Base-by-base conservation (phyloP, 2,329 filamentous ascomycete species). In the Waltergamsia citrina region DNA sequence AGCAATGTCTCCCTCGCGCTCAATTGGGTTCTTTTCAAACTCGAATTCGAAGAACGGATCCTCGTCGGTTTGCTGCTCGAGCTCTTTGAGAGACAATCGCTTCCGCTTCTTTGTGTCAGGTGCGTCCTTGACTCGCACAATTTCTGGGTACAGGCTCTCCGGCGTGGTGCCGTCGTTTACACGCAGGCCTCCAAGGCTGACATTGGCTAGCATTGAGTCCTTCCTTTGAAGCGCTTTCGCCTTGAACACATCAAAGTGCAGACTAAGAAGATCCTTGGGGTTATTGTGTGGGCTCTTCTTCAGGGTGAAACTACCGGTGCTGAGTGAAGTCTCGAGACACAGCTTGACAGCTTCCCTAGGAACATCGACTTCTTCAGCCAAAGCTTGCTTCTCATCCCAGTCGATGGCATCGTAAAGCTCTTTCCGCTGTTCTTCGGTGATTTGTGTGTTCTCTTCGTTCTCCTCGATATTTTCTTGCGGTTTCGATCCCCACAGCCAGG, bases 371-470 rank as follows among this genome's bases (percentile, higher is more conserved):
- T 83, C 81, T 44, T 94, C 87, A 0, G 86, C 71, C 25, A 98
- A 71, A 3, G 83, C 85, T 39, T 88, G 80, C 65, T 95, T 96
- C 58, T 99, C 92, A 41, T 98, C 85, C 80, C 90, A 99, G 49
- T 96, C 92, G 48, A 99, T 99, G 32, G 86, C 93, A 46, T 93
- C 82, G 56, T 96, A 98, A 8, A 99, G 72, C 58, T 98, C 90
- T 54, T 96, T 87, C 27, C 90, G 81, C 54, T 99, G 88, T 56
- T 96, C 81, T 41, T 98, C 92, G 0, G 85, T 93, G 71, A 98
- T 94, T 39, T 86, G 76, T 0, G 80, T 85, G 41, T 88, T 83
- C 45, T 93, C 82, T 4, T 78, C 59, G 31, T 60, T 62, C 30
- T 64, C 69, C 29, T 83, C 69, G 26, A 83, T 71, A 33, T 56